Evolutionary conservation across 129 eudicot genomes (phyloP).

Genomic region (Saussurea involucrata): DNA sequence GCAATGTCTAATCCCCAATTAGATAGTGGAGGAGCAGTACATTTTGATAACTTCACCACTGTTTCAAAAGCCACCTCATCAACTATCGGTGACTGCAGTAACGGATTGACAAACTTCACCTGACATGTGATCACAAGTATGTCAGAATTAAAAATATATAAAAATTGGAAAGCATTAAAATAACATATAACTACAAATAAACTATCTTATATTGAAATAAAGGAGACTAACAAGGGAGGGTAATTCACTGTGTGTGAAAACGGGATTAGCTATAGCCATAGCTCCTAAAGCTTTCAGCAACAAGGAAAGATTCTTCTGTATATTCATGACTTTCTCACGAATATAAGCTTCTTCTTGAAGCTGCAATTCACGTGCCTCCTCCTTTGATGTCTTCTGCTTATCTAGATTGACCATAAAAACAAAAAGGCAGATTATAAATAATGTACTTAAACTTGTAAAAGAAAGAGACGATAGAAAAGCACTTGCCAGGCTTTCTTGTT

Average conservation of each 20-base stretch:
- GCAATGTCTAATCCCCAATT: constrained; percentile 96
- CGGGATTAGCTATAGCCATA: constrained; percentile 84
- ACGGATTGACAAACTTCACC: constrained; percentile 82
- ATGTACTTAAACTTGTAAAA: not conserved
- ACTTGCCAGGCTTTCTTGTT: constrained; percentile 69
- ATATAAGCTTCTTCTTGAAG: constrained; percentile 73
- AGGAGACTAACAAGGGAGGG: constrained; percentile 67
- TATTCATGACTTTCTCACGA: constrained; percentile 63
- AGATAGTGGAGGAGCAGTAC: constrained; percentile 77
- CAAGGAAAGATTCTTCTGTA: constrained; percentile 69
- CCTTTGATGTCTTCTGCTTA: constrained; percentile 93
- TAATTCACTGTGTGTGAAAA: constrained; percentile 92
- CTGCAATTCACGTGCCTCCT: constrained; percentile 97
- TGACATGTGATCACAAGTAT: constrained; percentile 21
- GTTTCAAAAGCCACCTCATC: constrained; percentile 83
- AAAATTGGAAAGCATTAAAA: constrained; percentile 9
- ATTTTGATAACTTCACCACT: constrained; percentile 79
- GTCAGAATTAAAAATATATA: not conserved
- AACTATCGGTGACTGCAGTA: constrained; percentile 75
- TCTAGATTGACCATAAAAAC: constrained; percentile 42
- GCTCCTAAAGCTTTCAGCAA: constrained; percentile 89
- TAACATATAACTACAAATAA: not conserved
- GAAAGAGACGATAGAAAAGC: not conserved
- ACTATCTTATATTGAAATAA: not conserved
- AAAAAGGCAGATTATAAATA: not conserved